Conservation (phyloP, 331 rosid genomes). For the Quercus phellos region DNA sequence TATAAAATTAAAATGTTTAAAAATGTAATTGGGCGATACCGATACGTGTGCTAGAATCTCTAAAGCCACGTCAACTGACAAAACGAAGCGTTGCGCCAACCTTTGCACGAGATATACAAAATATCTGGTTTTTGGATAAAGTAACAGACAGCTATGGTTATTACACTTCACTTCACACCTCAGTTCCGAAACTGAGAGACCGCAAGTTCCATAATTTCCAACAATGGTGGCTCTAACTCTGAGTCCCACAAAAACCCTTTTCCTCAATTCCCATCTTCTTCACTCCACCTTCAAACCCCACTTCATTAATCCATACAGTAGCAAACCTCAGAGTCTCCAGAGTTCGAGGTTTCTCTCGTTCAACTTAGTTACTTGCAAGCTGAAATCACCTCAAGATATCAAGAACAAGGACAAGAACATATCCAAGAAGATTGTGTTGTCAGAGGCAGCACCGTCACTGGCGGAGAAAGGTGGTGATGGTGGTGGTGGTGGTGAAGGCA, state of each 20-base stretch:
- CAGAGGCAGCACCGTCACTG: conserved; percentile 66
- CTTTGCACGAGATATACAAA: not conserved
- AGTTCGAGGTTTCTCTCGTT: conserved; percentile 22
- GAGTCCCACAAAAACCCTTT: conserved; percentile 28
- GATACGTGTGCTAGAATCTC: no score
- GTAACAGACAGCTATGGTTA: conserved; percentile 50
- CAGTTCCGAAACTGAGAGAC: not conserved
- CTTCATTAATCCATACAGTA: conserved; percentile 10
- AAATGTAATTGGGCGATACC: no score
- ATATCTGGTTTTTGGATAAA: conserved; percentile 39
- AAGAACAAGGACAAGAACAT: conserved; percentile 31
- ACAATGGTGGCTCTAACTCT: conserved; percentile 43
- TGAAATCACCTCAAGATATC: conserved; percentile 45
- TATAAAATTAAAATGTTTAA: no score
- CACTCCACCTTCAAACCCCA: conserved; percentile 33
- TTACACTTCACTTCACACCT: conserved; percentile 13
- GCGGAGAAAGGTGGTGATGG: conserved; percentile 21
- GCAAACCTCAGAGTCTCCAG: conserved; percentile 7
- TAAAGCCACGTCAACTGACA: not conserved
- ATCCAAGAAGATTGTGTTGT: conserved; percentile 60
- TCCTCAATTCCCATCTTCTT: conserved; percentile 32
- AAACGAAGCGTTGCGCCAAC: not conserved
- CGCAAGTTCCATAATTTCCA: conserved; percentile 7
- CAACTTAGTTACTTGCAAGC: conserved; percentile 32
- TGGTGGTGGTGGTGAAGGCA: conserved; percentile 9